phyloP scores from a whole-genome alignment of 2,329 filamentous ascomycete species.

The Tympanopsis confertula region DNA sequence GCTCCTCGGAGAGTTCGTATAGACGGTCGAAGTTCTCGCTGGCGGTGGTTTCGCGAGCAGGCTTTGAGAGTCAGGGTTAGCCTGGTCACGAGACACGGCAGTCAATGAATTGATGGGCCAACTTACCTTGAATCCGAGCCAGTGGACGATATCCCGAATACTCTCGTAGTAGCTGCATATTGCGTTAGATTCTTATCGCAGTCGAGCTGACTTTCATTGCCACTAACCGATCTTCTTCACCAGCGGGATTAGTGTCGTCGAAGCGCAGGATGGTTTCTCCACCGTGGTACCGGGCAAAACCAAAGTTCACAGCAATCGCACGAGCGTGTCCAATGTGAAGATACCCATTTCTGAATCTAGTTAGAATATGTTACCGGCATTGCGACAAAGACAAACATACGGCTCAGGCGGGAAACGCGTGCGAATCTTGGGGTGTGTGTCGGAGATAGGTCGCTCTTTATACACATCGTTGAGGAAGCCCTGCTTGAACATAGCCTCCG shows the following conservation, averaged over 20 bases:
- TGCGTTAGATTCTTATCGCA: too few relatives aligned
- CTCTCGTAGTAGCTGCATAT: conserved; percentile 82
- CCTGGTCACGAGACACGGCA: too few relatives aligned
- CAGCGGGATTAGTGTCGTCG: conserved; percentile 65
- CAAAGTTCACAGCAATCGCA: conserved; percentile 66
- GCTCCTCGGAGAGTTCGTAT: conserved; percentile 77
- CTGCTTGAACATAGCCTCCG: conserved; percentile 39
- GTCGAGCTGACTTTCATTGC: too few relatives aligned
- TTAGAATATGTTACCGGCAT: too few relatives aligned
- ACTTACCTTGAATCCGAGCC: conserved; percentile 85
- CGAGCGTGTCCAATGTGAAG: conserved; percentile 66
- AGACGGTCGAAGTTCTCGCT: conserved; percentile 47
- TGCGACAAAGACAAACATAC: too few relatives aligned
- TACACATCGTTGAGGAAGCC: conserved; percentile 42
- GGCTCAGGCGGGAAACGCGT: conserved; percentile 53
- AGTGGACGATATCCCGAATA: conserved; percentile 78
- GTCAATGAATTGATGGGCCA: too few relatives aligned
- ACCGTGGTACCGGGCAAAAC: conserved; percentile 56
- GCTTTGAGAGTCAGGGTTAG: too few relatives aligned
- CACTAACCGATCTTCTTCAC: conserved; percentile 66
- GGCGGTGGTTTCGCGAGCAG: neutral
- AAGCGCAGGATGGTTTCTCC: conserved; percentile 53
- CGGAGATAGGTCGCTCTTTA: conserved; percentile 28
- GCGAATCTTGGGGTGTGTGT: conserved; percentile 14
- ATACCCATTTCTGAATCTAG: conserved; percentile 63